phyloP scores from a whole-genome alignment of 1,284 basidiomycete genomes.

The Cryptococcus sp. region DNA sequence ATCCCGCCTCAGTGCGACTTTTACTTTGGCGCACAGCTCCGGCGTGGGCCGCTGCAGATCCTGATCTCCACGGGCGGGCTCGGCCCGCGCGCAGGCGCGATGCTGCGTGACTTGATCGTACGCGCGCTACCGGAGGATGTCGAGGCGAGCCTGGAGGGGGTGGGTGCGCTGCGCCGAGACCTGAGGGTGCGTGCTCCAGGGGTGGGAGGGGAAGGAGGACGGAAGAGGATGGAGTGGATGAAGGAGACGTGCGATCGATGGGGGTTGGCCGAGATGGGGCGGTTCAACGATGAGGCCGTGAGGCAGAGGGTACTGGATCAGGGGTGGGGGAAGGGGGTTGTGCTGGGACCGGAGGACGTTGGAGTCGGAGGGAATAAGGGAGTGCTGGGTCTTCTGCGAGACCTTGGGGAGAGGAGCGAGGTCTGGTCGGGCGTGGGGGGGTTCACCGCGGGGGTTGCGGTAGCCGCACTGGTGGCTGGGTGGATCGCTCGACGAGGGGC shows the following conservation, averaged over 20 bases:
- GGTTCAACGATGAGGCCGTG: conserved; percentile 39
- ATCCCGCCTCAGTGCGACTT: conserved; percentile 95
- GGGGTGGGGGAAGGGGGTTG: conserved; percentile 48
- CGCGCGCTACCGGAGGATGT: conserved; percentile 65
- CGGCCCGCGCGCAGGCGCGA: conserved; percentile 83
- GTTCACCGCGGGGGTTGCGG: conserved; percentile 2
- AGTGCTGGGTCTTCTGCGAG: not conserved
- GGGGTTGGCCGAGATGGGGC: conserved; percentile 42
- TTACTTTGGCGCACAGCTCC: conserved; percentile 93
- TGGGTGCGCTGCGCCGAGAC: conserved; percentile 57
- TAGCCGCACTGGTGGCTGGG: not conserved
- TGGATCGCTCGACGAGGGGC: not conserved
- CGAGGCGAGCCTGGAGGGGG: conserved; percentile 74
- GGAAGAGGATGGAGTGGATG: conserved; percentile 90
- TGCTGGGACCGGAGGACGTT: conserved; percentile 38
- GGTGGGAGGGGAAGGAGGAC: conserved; percentile 54
- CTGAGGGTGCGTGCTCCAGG: conserved; percentile 53
- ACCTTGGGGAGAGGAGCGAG: not conserved
- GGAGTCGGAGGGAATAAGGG: not conserved
- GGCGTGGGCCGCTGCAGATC: conserved; percentile 85
- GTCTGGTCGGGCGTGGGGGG: conserved; percentile 1
- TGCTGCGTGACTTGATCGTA: conserved; percentile 72
- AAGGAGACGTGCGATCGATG: conserved; percentile 80
- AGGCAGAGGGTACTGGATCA: conserved; percentile 39
- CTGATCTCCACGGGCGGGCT: conserved; percentile 95